A percentile compares a stretch with the other conserved stretches of the same genome.
Evolutionary conservation across 2,329 filamentous ascomycete genomes (phyloP).

Genomic region (Hypoxylon sp.): DNA sequence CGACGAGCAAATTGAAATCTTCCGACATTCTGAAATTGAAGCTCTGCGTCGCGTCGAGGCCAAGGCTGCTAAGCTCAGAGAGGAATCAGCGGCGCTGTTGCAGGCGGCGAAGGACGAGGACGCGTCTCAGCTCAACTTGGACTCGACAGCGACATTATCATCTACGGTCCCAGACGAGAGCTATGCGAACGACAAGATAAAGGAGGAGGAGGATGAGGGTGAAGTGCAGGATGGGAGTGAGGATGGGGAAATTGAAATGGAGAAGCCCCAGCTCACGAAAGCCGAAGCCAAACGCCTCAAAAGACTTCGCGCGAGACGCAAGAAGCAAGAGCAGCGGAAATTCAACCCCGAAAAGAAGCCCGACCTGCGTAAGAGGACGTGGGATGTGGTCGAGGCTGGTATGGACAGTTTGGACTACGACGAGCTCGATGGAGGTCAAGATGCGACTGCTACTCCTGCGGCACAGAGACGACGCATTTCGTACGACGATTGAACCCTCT

Average conservation of each 20-base stretch:
- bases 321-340: constrained; percentile 56
- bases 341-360: constrained; percentile 64
- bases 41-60: constrained; percentile 70
- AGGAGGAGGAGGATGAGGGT: constrained; percentile 38
- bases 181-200: not conserved
- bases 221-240: constrained; percentile 48
- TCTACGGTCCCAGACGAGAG: constrained; percentile 10
- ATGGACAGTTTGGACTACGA: constrained; percentile 73
- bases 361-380: constrained; percentile 75
- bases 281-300: constrained; percentile 52
- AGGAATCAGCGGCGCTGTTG: constrained; percentile 32
- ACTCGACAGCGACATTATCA: constrained; percentile 13
- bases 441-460: constrained; percentile 45
- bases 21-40: constrained; percentile 89
- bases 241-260: constrained; percentile 53
- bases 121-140: constrained; percentile 7
- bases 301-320: constrained; percentile 56
- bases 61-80: constrained; percentile 50
- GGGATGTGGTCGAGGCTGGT: constrained; percentile 74
- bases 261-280: constrained; percentile 47
- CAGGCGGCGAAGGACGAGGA: constrained; percentile 31
- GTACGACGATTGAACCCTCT: constrained; percentile 60
- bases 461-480: constrained; percentile 61
- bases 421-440: constrained; percentile 53
- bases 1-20: constrained; percentile 90